Base-by-base conservation (phyloP, 495 filamentous ascomycete species). In the Lepidopterella palustris region DNA sequence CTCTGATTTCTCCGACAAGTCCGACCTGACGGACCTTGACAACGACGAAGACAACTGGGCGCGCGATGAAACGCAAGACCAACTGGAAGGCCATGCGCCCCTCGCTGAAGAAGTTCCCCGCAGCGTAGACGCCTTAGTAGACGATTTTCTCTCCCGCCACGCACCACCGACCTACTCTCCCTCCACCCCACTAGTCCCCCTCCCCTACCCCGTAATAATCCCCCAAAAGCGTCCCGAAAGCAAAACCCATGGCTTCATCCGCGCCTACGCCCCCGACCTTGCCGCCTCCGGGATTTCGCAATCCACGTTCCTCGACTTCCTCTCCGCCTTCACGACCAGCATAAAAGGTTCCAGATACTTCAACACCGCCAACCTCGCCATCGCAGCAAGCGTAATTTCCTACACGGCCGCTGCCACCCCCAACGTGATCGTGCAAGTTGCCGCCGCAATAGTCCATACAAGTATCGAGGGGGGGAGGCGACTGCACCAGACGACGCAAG, bases 1-100 rank as follows among this genome's bases (percentile, higher is more conserved):
- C 48, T 8, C 58, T 55, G 4, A 52, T 69, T 5, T 53, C 57
- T 5, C 48, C 11, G 63, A 63, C 5, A 50, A 32, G 1, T 60
- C 64, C 4, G 54, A 51, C 15, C 27, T 31, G 13, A 27, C 45
- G 21, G 60, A 66, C 9, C 31, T 18, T 5, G 50, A 60, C n/a
- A 40, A 75, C 53, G 72, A 77, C 32, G 79, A 80, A 57, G 71
- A 71, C 53, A 73, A 76, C 59, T 81, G 78, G 79, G 67, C 75
- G 18, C 74, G 80, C 18, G 80, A 83, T 61, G 80, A 80, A 56
- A 74, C 75, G n/a, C n/a, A n/a, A n/a, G n/a, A n/a, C n/a, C n/a
- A n/a, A n/a, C n/a, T n/a, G n/a, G n/a, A n/a, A n/a, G n/a, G n/a
- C n/a, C n/a, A n/a, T n/a, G n/a, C n/a, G n/a, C n/a, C n/a, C n/a